Base-by-base conservation (phyloP, 331 rosid species). In the Arachis monticola region DNA sequence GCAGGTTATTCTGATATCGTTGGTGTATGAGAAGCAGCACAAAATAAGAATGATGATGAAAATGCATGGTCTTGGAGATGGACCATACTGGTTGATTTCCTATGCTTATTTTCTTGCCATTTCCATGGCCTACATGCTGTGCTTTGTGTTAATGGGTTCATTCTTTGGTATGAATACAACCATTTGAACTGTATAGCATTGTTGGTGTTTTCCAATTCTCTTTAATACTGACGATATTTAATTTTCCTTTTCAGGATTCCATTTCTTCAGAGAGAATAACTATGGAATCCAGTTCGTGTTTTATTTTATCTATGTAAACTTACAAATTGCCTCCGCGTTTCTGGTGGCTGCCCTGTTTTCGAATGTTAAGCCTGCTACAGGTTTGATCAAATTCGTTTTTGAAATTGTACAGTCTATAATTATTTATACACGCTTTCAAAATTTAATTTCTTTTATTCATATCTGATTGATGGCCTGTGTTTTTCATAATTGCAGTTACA, bases 61-160 rank as follows among this genome's bases (percentile, higher is more conserved):
- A 85, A 93, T 93, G 97, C 98, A 93, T 5, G 98, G 98, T 71
- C 98, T 93, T 79, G 96, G 94, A 52, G 96, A 93, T 70, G 93
- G 92, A 56, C 90, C 98, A 5, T 93, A 91, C 75, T 91, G 98
- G 97, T 69, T 85, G 80, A 93, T 93, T 64, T 79, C 96, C 2
- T 91, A 93, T 78, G 75, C 82, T 69, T 93, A 91, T 70, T 93
- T 91, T 82, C 81, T 91, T 60, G 62, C 80, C 67, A 52, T 89
- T 61, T 93, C 98, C 53, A 59, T 69, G 13, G 61, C 84, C 81
- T 91, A 91, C 88, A 88, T 88, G 90, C 81, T 93, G 64, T 85
- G 84, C 72, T 93, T 93, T 80, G 97, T 93, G 78, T 35, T 84
- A 79, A 87, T 89, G 69, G 98, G 98, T 75, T 91, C 98, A n/a